Evolutionary conservation across 768 basidiomycete genomes (phyloP), one percentile per base, ranked within the genome.

Genomic region (Clitopilus passeckerianus): DNA sequence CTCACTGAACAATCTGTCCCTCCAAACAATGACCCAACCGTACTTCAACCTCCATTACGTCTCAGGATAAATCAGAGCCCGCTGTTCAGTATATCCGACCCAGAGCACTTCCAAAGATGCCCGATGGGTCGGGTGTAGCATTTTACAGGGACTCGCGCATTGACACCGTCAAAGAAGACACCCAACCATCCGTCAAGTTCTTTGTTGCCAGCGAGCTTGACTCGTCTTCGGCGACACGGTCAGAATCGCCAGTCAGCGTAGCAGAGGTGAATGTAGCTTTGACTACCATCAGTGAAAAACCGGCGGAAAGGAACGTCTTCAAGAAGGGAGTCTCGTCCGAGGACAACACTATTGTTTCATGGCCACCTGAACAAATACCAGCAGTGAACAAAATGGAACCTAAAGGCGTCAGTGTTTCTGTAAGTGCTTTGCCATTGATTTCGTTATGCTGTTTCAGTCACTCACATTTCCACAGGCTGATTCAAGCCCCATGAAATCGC

Each of bases 141-240:
- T 89, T 90, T 71, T 86, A 86, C 70, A 86, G 88, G 37, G 82
- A 85, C 67, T 83, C 83, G 6, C 78, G 79, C 33, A 78, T 84
- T 35, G 82, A 85, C 58, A 70, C 72, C 15, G 76, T 80, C 33
- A 77, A 75, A 59, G 73, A 74, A 35, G 81, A 84, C 64, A 64
- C 77, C 4, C 80, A 78, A 57, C 68, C 77, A 15, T 63, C 77
- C 9, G 88, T 92, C 59, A 86, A 82, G 62, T 94, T 94, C 74
- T 90, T 86, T 53, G 89, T 93, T 50, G 82, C 76, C 58, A 93
- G 91, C 66, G 92, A 93, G 71, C 67, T 93, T 57, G 90, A 91
- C 46, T 10, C 16, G 2, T 22, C 46, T 5, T 50, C 46, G 12
- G 18, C 46, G 6, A 16, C 46, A 50, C 16, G 20, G 1, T 12